A percentile compares a stretch with the other conserved stretches of the same genome.
Conservation (phyloP, 345 rosid genomes). For the Lenwebbia sp. region DNA sequence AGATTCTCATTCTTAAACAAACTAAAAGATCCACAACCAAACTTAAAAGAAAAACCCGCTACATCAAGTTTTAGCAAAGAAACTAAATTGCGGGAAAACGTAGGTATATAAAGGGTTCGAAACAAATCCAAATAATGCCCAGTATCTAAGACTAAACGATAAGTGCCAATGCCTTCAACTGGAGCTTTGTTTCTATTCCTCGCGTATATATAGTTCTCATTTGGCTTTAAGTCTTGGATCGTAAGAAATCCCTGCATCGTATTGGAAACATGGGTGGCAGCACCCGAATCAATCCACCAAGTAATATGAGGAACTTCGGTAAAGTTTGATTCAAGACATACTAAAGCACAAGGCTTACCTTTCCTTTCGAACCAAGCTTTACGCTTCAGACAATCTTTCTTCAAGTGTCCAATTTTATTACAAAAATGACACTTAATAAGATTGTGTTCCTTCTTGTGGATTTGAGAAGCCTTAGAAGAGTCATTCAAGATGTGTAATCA, state of each 20-base stretch:
- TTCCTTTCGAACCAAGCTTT: constrained; percentile 5
- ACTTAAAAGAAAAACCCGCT: not conserved
- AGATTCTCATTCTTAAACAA: not conserved
- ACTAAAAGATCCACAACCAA: not conserved
- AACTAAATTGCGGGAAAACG: not conserved
- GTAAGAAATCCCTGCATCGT: constrained; percentile 8
- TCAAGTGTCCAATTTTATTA: not conserved
- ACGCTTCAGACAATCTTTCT: not conserved
- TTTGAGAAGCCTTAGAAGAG: not conserved
- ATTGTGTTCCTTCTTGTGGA: not conserved
- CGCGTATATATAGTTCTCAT: not conserved
- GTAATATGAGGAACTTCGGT: not conserved
- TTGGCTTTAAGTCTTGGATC: too few relatives aligned
- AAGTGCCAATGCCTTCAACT: constrained; percentile 5
- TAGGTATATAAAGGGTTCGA: constrained; percentile 2
- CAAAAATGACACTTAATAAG: not conserved
- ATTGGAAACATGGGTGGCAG: not conserved
- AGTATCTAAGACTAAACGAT: not conserved
- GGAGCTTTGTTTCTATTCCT: not conserved
- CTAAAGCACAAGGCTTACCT: not conserved
- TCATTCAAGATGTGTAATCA: not conserved
- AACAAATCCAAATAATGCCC: not conserved
- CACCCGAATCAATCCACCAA: not conserved
- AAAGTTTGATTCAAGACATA: constrained; percentile 6
- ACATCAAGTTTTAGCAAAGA: constrained; percentile 3